Evolutionary conservation across 2,329 filamentous ascomycete species (phyloP), one percentile per base, ranked within the genome.

Genomic region (Basipetospora chlamydospora): DNA sequence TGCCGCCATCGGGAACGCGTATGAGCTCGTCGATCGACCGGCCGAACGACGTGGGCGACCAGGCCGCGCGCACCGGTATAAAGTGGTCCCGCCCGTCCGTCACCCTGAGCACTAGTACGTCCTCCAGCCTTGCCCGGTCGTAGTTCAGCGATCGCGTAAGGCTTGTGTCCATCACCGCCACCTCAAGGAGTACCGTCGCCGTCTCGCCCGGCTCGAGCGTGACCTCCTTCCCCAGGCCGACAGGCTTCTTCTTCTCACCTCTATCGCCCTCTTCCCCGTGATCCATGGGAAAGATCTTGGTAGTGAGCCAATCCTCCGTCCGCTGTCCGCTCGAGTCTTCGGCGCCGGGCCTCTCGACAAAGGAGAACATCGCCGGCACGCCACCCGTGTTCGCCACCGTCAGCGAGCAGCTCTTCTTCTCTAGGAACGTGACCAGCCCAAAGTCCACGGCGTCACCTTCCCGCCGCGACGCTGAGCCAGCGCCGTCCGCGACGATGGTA

Each of bases 351-450:
- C 77, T 77, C 40, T 85, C 79, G 1, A 87, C 73, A 52, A 98
- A 93, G 2, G 69, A 71, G 48, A 95, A 80, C 0, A 66, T 81
- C 1, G 90, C 87, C 3, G 77, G 57, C 0, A 92, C 84, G 20
- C 84, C 70, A 3, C 90, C 80, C 0, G 90, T 98, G 47, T 98
- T 98, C 18, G 90, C 90, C 38, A 98, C 73, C 0, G 87, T 96
- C 29, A 96, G 54, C 3, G 66, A 72, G 4, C 78, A 70, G 7
- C 64, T 67, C 45, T 80, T 73, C 6, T 66, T 70, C 41, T 79
- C 70, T 26, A 79, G 64, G 48, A 80, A 92, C 3, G 68, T 63
- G 2, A 95, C 62, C 3, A 77, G 62, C 1, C 86, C 87, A 53
- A 96, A 90, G 48, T 88, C 73, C 1, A 96, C 70, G 2, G 73